Base-by-base conservation (phyloP, 192 early-diverging fungal genomes). In the Gryganskiella cystojenkinii region DNA sequence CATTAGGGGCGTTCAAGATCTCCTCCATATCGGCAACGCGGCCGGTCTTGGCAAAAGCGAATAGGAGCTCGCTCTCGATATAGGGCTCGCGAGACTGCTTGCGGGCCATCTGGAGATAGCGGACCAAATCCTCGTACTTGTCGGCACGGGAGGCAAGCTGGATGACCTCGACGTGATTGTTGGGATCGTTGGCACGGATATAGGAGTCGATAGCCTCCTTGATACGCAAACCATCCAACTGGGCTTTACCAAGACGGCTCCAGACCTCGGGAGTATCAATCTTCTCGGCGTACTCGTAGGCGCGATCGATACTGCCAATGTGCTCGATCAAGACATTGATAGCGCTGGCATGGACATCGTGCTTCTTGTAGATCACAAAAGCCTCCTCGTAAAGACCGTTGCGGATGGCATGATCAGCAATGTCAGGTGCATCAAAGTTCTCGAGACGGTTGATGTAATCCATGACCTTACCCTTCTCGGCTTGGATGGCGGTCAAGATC, bases 151-250 rank as follows among this genome's bases (percentile, higher is more conserved):
- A 80, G 19, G 95, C 92, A 56, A 92, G 87, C 34, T 83, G 81
- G 40, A 96, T 96, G 31, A 99, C 96, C 71, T 99, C 97, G 43
- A 78, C 84, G 61, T 90, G 95, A 85, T 98, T 96, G 58, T 80
- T 82, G 4, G 94, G 89, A 71, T 99, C 98, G 65, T 95, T 92
- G 14, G 98, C 95, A 69, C 95, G 95, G 67, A 98, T 91, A 79
- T 99, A 99, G 35, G 97, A 99, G 70, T 96, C 94, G 59, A 99
- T 96, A 30, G 98, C 91, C 58, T 99, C 98, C 84, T 95, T 93
- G 67, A 99, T 93, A 44, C 92, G 92, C 83, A 94, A 79, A 9
- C 91, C 87, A 53, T 93, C 93, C 40, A 99, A 86, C 80, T 99
- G 98, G 20, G 98, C 95, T 81, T 96, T 97, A 15, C 91, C 98